phyloP scores from a whole-genome alignment of 2,329 filamentous ascomycete species.

The Diaporthe sp. region DNA sequence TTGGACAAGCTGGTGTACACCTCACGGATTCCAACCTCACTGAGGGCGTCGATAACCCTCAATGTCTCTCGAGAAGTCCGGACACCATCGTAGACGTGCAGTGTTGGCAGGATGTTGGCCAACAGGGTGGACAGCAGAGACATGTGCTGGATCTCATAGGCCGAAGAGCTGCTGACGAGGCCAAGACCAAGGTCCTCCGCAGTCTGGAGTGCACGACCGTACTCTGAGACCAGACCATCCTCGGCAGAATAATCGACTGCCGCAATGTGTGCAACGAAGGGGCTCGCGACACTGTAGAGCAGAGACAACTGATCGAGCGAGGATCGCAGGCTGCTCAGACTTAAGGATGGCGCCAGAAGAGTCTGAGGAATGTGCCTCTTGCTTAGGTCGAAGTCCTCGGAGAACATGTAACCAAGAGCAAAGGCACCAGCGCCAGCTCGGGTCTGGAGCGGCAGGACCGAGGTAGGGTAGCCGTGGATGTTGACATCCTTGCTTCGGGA shows the following conservation, averaged over 20 bases:
- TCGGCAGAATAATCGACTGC: constrained; percentile 84
- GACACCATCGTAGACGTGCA: constrained; percentile 85
- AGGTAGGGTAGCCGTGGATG: constrained; percentile 83
- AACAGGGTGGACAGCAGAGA: constrained; percentile 80
- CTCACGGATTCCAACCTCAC: constrained; percentile 72
- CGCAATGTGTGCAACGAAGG: constrained; percentile 92
- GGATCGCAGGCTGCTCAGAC: constrained; percentile 83
- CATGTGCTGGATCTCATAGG: constrained; percentile 95
- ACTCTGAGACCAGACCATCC: constrained; percentile 86
- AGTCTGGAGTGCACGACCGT: constrained; percentile 82
- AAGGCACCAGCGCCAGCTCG: constrained; percentile 90
- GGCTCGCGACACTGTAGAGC: constrained; percentile 91
- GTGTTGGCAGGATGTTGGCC: constrained; percentile 78
- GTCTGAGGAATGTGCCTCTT: constrained; percentile 94
- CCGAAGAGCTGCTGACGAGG: constrained; percentile 86
- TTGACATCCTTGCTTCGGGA: constrained; percentile 78
- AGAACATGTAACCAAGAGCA: constrained; percentile 97
- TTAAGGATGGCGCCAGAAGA: constrained; percentile 87
- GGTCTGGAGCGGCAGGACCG: constrained; percentile 86
- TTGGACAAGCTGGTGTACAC: constrained; percentile 77
- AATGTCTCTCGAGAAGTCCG: constrained; percentile 80
- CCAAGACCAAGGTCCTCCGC: constrained; percentile 93
- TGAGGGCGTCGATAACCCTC: constrained; percentile 78
- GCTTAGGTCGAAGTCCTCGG: constrained; percentile 91
- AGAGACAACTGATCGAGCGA: constrained; percentile 92